Conservation (phyloP, 257 asterid species). For the Gentiana dahurica region DNA sequence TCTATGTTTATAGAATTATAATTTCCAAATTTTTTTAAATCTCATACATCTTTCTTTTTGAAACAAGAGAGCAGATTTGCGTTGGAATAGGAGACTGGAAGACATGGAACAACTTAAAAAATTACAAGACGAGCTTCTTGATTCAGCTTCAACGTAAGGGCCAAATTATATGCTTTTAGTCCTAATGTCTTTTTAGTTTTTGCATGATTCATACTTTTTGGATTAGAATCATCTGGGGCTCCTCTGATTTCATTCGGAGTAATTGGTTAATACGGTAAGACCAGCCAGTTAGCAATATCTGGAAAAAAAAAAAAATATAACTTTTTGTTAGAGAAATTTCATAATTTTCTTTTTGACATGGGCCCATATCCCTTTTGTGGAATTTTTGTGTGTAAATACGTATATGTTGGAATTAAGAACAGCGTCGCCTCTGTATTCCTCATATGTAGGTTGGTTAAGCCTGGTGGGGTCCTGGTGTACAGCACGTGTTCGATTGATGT, state of each 20-base stretch:
- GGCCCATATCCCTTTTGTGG: too few relatives aligned
- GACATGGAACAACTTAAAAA: slow-evolving; percentile 75
- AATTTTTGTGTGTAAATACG: too few relatives aligned
- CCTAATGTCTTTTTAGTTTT: not conserved
- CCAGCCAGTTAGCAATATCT: too few relatives aligned
- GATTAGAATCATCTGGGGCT: not conserved
- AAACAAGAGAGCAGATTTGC: slow-evolving; percentile 84
- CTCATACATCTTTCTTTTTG: slow-evolving; percentile 14
- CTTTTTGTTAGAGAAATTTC: too few relatives aligned
- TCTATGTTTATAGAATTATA: too few relatives aligned
- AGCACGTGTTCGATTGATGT: slow-evolving; percentile 92
- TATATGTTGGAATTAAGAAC: not conserved
- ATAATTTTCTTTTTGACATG: too few relatives aligned
- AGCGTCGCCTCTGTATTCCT: not conserved
- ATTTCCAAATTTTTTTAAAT: not conserved
- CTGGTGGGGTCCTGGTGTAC: slow-evolving; percentile 67
- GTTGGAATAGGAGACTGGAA: slow-evolving; percentile 82
- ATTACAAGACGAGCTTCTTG: slow-evolving; percentile 78
- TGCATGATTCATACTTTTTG: too few relatives aligned
- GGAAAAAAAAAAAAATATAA: too few relatives aligned
- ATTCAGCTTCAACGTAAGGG: slow-evolving; percentile 74
- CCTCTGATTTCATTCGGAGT: not conserved
- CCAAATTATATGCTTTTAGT: slow-evolving; percentile 1
- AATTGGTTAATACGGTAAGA: too few relatives aligned
- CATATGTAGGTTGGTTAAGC: slow-evolving; percentile 57